phyloP scores from a whole-genome alignment of 2,329 filamentous ascomycete species.

The Neoascochyta sp. region DNA sequence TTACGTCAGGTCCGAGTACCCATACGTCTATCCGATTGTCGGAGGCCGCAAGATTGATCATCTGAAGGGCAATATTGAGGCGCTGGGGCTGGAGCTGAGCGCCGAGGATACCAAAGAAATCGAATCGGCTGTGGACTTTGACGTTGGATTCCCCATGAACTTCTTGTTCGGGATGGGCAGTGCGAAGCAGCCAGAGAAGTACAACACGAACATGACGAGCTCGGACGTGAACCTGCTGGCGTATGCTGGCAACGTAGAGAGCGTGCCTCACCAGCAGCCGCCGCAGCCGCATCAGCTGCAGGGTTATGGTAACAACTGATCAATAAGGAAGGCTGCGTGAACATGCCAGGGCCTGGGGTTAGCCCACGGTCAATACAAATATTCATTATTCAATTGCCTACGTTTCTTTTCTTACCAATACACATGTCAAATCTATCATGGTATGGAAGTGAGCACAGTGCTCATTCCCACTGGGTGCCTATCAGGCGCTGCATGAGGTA shows the following conservation, averaged over 20 bases:
- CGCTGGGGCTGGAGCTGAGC: constrained; percentile 49
- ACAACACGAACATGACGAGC: constrained; percentile 26
- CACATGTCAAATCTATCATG: no score
- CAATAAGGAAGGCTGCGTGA: no score
- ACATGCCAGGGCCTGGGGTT: no score
- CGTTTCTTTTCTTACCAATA: no score
- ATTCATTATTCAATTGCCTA: no score
- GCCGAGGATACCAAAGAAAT: constrained; percentile 54
- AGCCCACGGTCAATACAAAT: no score
- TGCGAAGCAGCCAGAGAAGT: constrained; percentile 16
- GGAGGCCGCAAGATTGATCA: constrained; percentile 71
- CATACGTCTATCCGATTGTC: constrained; percentile 71
- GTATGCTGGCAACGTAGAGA: constrained; percentile 28
- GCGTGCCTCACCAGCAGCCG: constrained; percentile 17
- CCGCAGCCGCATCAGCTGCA: constrained; percentile 28
- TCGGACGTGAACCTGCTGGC: constrained; percentile 26
- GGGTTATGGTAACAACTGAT: constrained; percentile 9
- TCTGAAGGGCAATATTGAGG: constrained; percentile 61
- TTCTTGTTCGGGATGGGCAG: constrained; percentile 39
- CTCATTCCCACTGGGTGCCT: constrained; percentile 48
- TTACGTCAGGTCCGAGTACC: constrained; percentile 67
- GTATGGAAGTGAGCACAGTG: no score
- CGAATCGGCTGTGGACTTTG: constrained; percentile 51
- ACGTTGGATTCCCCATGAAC: constrained; percentile 53
- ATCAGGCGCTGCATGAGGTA: constrained; percentile 92